Evolutionary conservation across 495 filamentous ascomycete species (phyloP).

Genomic region (Daldinia caldariorum): DNA sequence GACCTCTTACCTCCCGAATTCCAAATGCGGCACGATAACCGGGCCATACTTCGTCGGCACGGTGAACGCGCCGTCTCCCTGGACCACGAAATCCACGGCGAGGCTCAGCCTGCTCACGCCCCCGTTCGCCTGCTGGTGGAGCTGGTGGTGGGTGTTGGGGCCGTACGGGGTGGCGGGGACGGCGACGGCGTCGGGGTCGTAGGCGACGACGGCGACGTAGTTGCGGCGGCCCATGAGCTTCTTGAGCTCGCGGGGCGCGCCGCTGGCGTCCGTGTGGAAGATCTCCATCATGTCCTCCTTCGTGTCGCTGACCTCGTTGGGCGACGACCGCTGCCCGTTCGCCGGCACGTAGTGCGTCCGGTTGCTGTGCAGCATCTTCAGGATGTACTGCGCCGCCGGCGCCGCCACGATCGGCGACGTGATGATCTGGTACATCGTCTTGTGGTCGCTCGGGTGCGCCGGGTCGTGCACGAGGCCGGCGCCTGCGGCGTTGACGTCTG

Average conservation of each 20-base stretch:
- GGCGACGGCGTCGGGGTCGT: constrained; percentile 82
- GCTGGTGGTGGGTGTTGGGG: constrained; percentile 43
- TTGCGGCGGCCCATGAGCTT: constrained; percentile 93
- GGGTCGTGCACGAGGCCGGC: constrained; percentile 97
- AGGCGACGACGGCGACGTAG: constrained; percentile 93
- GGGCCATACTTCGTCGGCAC: constrained; percentile 94
- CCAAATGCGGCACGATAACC: constrained; percentile 92
- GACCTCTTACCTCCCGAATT: constrained; percentile 70
- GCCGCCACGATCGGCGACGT: constrained; percentile 89
- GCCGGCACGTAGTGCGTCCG: constrained; percentile 88
- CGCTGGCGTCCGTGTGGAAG: constrained; percentile 89
- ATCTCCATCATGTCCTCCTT: constrained; percentile 99
- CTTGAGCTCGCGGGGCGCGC: constrained; percentile 79
- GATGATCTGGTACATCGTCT: constrained; percentile 99
- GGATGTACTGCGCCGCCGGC: constrained; percentile 81
- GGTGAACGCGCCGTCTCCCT: constrained; percentile 82
- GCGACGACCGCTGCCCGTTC: constrained; percentile 81
- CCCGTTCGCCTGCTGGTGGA: constrained; percentile 28
- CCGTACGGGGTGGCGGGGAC: constrained; percentile 65
- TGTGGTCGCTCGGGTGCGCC: constrained; percentile 87
- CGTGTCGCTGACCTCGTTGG: constrained; percentile 73
- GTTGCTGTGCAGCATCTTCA: constrained; percentile 92
- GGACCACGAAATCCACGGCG: constrained; percentile 96
- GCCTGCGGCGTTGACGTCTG: constrained; percentile 88
- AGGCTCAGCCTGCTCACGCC: constrained; percentile 79